Evolutionary conservation across 1,284 basidiomycete genomes (phyloP).

Genomic region (Neolentinus lepideus): DNA sequence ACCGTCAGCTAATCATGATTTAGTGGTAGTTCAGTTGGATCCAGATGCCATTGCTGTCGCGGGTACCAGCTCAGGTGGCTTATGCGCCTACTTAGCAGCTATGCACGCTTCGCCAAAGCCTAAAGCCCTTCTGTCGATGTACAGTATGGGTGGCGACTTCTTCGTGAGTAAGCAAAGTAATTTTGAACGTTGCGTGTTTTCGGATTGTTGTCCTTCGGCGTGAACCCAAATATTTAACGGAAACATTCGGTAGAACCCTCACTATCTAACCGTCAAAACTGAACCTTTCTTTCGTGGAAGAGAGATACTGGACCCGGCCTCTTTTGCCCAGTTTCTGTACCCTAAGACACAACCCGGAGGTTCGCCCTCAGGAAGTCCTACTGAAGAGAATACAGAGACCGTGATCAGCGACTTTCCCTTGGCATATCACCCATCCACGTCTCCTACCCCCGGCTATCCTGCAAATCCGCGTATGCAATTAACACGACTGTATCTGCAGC

Average conservation of each 20-base stretch:
- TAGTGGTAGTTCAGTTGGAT: constrained; percentile 26
- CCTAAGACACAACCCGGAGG: constrained; percentile 15
- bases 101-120: constrained; percentile 44
- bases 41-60: constrained; percentile 39
- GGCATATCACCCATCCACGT: constrained; percentile 37
- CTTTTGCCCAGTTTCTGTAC: constrained; percentile 22
- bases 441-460: constrained; percentile 45
- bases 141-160: constrained; percentile 56
- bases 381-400: neutral
- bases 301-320: constrained; percentile 28
- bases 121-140: constrained; percentile 46
- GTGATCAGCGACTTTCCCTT: constrained; percentile 37
- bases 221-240: neutral
- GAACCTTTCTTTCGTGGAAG: constrained; percentile 32
- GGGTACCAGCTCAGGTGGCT: constrained; percentile 55
- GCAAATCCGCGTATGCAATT: constrained; percentile 58
- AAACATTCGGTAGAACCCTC: constrained; percentile 20
- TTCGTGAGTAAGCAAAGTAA: constrained; percentile 38
- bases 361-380: constrained; percentile 8
- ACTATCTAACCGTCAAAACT: constrained; percentile 30
- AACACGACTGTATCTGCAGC: constrained; percentile 48
- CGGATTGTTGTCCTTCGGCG: neutral
- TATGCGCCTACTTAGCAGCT: constrained; percentile 57
- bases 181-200: neutral
- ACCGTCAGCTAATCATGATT: no score